Conservation (phyloP, 23 red algal genomes). For the Cyanidioschyzon merolae region DNA sequence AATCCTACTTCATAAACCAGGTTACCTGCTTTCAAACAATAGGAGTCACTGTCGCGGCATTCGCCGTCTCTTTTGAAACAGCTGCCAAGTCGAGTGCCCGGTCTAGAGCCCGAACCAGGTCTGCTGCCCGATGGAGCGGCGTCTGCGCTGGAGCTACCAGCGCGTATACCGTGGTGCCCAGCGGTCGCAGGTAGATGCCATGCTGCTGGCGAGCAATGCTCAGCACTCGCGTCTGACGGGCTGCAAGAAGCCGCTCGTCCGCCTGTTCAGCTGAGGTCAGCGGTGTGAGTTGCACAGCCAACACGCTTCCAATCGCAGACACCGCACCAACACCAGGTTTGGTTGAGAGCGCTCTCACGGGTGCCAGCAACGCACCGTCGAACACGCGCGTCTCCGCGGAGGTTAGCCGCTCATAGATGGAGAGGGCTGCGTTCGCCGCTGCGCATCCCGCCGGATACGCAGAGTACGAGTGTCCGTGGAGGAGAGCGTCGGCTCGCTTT, state of each 20-base stretch:
- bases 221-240: not conserved
- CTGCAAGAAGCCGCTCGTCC: not conserved
- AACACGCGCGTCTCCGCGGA: not conserved
- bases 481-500: constrained; percentile 51
- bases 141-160: not conserved
- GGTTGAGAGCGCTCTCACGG: constrained; percentile 37
- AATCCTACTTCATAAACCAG: too few relatives aligned
- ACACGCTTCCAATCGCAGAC: constrained; percentile 54
- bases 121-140: not conserved
- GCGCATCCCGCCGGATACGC: constrained; percentile 89
- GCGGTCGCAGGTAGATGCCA: not conserved
- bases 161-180: constrained; percentile 2
- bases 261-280: not conserved
- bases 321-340: constrained; percentile 30
- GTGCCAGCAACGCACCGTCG: constrained; percentile 42
- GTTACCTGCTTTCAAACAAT: too few relatives aligned
- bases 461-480: constrained; percentile 94
- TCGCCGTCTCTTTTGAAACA: too few relatives aligned
- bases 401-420: constrained; percentile 26
- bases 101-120: not conserved
- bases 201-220: not conserved
- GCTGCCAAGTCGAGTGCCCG: not conserved
- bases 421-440: constrained; percentile 46
- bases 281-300: constrained; percentile 42
- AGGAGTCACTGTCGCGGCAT: too few relatives aligned